phyloP scores from a whole-genome alignment of 2,329 filamentous ascomycete species.

The Ascochyta clinopodiicola region DNA sequence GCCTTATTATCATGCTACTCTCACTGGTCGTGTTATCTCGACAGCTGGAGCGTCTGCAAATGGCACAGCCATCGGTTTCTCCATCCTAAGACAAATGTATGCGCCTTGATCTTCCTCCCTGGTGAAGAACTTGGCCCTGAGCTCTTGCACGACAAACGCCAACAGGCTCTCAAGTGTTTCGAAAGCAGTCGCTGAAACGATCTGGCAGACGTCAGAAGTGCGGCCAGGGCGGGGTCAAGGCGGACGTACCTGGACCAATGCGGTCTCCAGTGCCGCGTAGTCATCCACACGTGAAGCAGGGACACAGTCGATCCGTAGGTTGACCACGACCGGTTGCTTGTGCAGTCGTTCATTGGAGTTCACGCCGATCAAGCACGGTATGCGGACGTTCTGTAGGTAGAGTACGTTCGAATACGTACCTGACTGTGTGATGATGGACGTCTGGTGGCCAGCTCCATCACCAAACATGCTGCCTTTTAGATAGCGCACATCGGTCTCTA shows the following conservation, averaged over 20 bases:
- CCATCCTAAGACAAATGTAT: constrained; percentile 66
- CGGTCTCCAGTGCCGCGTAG: constrained; percentile 64
- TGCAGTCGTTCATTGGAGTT: constrained; percentile 71
- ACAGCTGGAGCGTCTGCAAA: constrained; percentile 75
- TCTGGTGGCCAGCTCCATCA: constrained; percentile 61
- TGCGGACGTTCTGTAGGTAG: constrained; percentile 63
- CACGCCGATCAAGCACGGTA: constrained; percentile 74
- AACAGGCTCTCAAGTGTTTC: constrained; percentile 57
- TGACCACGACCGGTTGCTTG: constrained; percentile 71
- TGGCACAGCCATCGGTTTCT: constrained; percentile 76
- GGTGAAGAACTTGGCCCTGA: constrained; percentile 50
- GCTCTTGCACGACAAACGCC: constrained; percentile 49
- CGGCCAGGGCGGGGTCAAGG: neutral
- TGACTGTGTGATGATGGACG: constrained; percentile 34
- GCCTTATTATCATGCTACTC: constrained; percentile 4
- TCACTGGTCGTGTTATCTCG: constrained; percentile 57
- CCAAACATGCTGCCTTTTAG: constrained; percentile 75
- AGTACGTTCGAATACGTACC: constrained; percentile 46
- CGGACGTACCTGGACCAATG: constrained; percentile 65
- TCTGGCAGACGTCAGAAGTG: constrained; percentile 37
- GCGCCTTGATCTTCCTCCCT: constrained; percentile 48
- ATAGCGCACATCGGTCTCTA: constrained; percentile 63
- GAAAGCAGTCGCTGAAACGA: constrained; percentile 52
- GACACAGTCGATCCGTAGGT: constrained; percentile 66
- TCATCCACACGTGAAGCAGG: constrained; percentile 54